A percentile compares a stretch with the other conserved stretches of the same genome.
phyloP scores from a whole-genome alignment of 1,284 basidiomycete genomes.

The Testicularia cyperi region DNA sequence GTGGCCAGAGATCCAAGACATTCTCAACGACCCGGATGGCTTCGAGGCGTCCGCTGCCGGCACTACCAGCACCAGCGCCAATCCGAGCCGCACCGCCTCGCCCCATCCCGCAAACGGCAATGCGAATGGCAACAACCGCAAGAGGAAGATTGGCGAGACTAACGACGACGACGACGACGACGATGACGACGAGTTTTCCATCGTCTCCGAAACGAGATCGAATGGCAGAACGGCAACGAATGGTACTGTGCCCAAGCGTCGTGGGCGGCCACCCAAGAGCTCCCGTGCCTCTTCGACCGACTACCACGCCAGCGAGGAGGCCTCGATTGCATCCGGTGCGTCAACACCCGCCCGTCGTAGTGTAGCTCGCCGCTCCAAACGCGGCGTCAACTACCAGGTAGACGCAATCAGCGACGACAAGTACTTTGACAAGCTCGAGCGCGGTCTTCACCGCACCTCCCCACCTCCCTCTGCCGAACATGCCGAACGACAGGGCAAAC shows the following conservation, averaged over 20 bases:
- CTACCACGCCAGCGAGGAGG: conserved; percentile 4
- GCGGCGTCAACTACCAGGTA: conserved; percentile 24
- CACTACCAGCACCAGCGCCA: conserved; percentile 13
- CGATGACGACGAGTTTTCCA: too few species aligned
- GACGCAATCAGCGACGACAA: conserved; percentile 36
- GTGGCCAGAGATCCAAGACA: conserved; percentile 39
- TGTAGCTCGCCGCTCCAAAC: conserved; percentile 16
- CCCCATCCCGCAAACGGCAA: too few species aligned
- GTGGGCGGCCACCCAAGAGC: not conserved
- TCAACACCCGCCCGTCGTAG: conserved; percentile 26
- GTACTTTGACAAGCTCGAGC: conserved; percentile 41
- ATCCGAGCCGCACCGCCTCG: conserved; percentile 17
- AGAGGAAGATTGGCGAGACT: conserved; percentile 5
- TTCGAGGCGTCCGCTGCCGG: conserved; percentile 21
- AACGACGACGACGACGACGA: conserved; percentile 2
- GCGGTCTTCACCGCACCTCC: conserved; percentile 12
- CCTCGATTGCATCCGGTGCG: conserved; percentile 12
- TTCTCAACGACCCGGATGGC: conserved; percentile 36
- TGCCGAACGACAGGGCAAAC: conserved; percentile 44
- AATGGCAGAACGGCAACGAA: too few species aligned
- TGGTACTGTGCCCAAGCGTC: too few species aligned
- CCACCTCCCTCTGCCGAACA: conserved; percentile 18
- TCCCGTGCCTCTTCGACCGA: conserved; percentile 17
- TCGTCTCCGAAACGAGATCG: too few species aligned
- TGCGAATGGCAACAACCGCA: too few species aligned